phyloP scores from a whole-genome alignment of 495 filamentous ascomycete species.

The Hypoxylon subgilvum region DNA sequence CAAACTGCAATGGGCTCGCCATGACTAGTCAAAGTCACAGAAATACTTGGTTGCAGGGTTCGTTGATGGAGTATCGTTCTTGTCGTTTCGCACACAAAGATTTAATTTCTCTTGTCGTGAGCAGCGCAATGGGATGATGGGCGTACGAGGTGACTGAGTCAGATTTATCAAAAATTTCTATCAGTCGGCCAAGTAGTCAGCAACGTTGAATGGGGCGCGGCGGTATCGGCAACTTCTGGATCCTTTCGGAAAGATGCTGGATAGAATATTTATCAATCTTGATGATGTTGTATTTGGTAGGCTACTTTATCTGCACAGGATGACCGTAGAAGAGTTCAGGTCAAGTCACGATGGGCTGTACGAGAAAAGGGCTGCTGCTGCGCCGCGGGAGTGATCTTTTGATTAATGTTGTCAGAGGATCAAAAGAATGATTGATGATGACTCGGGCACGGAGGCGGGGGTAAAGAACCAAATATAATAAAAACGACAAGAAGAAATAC shows the following conservation, averaged over 20 bases:
- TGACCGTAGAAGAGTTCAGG: neutral
- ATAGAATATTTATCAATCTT: neutral
- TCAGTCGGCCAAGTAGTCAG: conserved; percentile 9
- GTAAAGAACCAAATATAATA: conserved; percentile 29
- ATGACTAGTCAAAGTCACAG: conserved; percentile 89
- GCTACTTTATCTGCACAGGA: conserved; percentile 6
- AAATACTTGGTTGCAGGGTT: conserved; percentile 34
- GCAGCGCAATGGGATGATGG: neutral
- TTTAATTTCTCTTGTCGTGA: conserved; percentile 33
- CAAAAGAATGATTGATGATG: neutral
- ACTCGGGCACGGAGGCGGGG: conserved; percentile 17
- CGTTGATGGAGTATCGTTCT: conserved; percentile 30
- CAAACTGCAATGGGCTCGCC: conserved; percentile 88
- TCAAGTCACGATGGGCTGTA: conserved; percentile 5
- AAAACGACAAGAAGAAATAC: conserved; percentile 49
- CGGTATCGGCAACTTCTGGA: neutral
- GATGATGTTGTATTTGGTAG: conserved; percentile 8
- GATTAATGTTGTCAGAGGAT: neutral
- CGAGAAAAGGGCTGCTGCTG: conserved; percentile 14
- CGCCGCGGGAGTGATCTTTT: neutral
- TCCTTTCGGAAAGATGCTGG: conserved; percentile 16
- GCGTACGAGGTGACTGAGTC: conserved; percentile 11
- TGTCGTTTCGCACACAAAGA: conserved; percentile 35
- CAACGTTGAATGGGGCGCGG: neutral
- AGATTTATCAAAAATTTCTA: conserved; percentile 36